Evolutionary conservation across 352 stramenopile genomes (phyloP).

Genomic region (Phytophthora vignae): DNA sequence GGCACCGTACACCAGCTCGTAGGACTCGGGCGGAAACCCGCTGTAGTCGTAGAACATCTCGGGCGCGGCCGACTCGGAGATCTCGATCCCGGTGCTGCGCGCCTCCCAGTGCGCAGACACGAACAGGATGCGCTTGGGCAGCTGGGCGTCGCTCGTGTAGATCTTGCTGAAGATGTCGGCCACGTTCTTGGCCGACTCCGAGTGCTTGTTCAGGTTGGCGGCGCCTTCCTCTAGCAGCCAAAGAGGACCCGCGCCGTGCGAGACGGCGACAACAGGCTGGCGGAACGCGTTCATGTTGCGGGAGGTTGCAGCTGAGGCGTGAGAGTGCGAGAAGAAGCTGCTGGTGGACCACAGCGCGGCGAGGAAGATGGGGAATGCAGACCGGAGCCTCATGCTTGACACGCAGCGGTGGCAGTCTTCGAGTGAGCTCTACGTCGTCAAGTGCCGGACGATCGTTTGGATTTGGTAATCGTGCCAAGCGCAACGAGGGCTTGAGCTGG

Average conservation of each 20-base stretch:
- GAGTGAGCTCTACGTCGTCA: slow-evolving; percentile 12
- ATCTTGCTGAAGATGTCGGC: slow-evolving; percentile 45
- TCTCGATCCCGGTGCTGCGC: slow-evolving; percentile 6
- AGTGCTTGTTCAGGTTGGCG: slow-evolving; percentile 34
- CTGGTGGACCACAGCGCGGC: background rate
- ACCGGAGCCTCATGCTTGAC: slow-evolving; percentile 10
- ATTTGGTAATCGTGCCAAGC: slow-evolving; percentile 9
- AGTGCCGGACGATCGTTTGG: background rate
- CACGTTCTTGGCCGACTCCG: slow-evolving; percentile 37
- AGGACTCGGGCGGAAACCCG: slow-evolving; percentile 4
- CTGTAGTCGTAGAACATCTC: slow-evolving; percentile 7
- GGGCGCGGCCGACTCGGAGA: slow-evolving; percentile 8
- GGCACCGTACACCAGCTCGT: slow-evolving; percentile 2
- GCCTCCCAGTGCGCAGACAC: slow-evolving; percentile 83
- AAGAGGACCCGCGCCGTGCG: slow-evolving; percentile 58
- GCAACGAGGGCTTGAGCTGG: background rate
- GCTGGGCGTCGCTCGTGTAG: slow-evolving; percentile 41
- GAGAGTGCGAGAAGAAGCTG: background rate
- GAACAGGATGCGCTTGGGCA: slow-evolving; percentile 84
- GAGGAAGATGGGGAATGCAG: slow-evolving; percentile 5
- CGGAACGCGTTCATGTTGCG: slow-evolving; percentile 18
- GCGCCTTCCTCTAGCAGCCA: slow-evolving; percentile 26
- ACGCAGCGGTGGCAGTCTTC: slow-evolving; percentile 8
- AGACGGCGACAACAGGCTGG: slow-evolving; percentile 48
- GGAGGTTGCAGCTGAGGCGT: background rate